A percentile compares a stretch with the other conserved stretches of the same genome.
These are phyloP conservation scores for Ballota nigra DNA, from an alignment of 257 asterid genomes.

Conservation along the genomic window DNA sequence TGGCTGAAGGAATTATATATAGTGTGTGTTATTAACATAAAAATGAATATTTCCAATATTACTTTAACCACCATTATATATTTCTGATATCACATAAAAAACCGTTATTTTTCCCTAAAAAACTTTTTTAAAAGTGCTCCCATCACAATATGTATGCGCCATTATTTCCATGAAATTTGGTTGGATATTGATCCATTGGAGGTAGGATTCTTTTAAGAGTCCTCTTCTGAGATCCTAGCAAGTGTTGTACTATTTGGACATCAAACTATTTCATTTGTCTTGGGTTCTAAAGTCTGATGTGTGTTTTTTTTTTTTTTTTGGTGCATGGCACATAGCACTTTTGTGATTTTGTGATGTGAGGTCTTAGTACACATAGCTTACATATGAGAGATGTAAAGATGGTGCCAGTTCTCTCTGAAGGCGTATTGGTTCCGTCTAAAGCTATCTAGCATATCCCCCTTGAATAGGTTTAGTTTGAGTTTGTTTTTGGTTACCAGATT, in stretches of 20 bases:
- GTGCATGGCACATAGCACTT: slow-evolving; percentile 12
- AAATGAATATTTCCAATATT: slow-evolving; percentile 6
- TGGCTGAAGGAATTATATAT: background rate
- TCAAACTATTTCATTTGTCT: background rate
- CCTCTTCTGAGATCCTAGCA: no score
- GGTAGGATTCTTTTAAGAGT: background rate
- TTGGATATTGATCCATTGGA: background rate
- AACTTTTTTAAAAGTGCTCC: background rate
- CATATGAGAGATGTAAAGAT: background rate
- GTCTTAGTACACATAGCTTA: background rate
- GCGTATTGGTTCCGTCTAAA: background rate
- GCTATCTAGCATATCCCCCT: background rate
- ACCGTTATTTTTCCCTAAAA: background rate
- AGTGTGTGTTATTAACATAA: background rate
- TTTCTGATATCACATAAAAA: slow-evolving; percentile 3
- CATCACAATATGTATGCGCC: background rate
- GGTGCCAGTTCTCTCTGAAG: slow-evolving; percentile 14
- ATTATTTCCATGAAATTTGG: slow-evolving; percentile 15
- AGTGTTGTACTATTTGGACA: no score
- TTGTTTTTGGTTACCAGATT: background rate
- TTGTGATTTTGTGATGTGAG: background rate
- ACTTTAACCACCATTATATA: slow-evolving; percentile 2
- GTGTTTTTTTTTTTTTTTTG: background rate
- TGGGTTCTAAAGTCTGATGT: slow-evolving; percentile 13
- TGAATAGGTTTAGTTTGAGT: background rate